Conservation (phyloP, 768 basidiomycete species). For the Termitomyces sp. region DNA sequence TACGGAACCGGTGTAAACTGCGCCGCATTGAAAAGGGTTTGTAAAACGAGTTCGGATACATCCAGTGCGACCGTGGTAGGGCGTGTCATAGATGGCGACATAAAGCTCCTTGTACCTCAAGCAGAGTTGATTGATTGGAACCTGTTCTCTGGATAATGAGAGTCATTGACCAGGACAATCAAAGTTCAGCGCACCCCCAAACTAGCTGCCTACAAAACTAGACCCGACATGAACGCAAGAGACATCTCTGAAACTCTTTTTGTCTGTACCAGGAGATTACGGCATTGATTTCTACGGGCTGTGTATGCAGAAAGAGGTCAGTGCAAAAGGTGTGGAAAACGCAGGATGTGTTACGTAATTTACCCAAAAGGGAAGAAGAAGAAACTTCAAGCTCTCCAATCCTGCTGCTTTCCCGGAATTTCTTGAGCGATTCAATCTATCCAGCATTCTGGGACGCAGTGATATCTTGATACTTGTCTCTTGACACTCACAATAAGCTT, state of each 20-base stretch:
- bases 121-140: no score
- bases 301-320: neutral
- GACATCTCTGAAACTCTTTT: neutral
- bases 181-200: neutral
- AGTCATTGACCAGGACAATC: neutral
- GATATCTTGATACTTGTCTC: no score
- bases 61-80: neutral
- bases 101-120: neutral
- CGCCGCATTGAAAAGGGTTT: conserved; percentile 2
- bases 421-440: no score
- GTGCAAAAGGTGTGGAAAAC: neutral
- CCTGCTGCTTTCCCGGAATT: no score
- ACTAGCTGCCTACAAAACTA: no score
- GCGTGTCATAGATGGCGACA: neutral
- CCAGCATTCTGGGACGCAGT: no score
- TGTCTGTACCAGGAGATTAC: neutral
- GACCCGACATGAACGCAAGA: neutral
- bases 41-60: neutral
- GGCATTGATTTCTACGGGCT: neutral
- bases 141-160: no score
- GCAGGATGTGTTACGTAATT: no score
- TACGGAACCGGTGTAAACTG: conserved; percentile 4
- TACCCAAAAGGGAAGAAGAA: no score
- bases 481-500: no score
- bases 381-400: no score